phyloP scores from a whole-genome alignment of 2,329 filamentous ascomycete species.

The Aspergillus intermedius region DNA sequence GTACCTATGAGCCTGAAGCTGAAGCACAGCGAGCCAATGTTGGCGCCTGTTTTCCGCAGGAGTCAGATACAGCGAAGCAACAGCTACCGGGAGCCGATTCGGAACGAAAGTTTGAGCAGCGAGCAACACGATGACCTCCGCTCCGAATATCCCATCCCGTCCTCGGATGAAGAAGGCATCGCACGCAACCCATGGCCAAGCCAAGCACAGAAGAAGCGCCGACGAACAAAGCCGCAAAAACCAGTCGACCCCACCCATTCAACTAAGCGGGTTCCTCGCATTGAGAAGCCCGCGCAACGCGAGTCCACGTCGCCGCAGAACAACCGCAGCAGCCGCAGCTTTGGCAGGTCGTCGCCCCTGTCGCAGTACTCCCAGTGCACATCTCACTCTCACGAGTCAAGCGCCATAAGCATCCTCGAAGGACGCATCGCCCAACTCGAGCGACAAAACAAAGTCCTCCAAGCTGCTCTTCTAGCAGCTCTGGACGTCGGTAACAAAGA shows the following conservation, averaged over 20 bases:
- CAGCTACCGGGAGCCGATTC: slow-evolving; percentile 18
- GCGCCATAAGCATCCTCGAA: slow-evolving; percentile 25
- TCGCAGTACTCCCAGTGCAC: slow-evolving; percentile 19
- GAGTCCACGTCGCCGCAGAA: slow-evolving; percentile 14
- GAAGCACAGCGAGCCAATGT: neutral
- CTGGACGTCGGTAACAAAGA: slow-evolving; percentile 32
- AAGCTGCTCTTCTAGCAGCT: slow-evolving; percentile 36
- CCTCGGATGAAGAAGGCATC: slow-evolving; percentile 35
- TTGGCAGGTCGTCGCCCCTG: slow-evolving; percentile 18
- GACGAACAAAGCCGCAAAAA: slow-evolving; percentile 6
- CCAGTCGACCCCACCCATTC: slow-evolving; percentile 1
- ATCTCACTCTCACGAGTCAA: slow-evolving; percentile 14
- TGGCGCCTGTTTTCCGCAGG: neutral
- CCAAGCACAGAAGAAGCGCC: neutral
- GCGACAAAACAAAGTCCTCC: slow-evolving; percentile 38
- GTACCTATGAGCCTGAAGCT: slow-evolving; percentile 7
- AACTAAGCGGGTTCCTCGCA: neutral
- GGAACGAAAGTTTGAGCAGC: slow-evolving; percentile 11
- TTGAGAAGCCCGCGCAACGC: slow-evolving; percentile 4
- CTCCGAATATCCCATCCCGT: slow-evolving; percentile 32
- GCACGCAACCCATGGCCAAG: slow-evolving; percentile 7
- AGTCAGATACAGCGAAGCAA: slow-evolving; percentile 14
- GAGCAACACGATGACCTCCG: slow-evolving; percentile 12
- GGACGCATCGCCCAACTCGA: slow-evolving; percentile 34
- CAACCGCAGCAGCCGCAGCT: slow-evolving; percentile 10